Evolutionary conservation across 257 asterid genomes (phyloP).

Genomic region (Petunia axillaris): DNA sequence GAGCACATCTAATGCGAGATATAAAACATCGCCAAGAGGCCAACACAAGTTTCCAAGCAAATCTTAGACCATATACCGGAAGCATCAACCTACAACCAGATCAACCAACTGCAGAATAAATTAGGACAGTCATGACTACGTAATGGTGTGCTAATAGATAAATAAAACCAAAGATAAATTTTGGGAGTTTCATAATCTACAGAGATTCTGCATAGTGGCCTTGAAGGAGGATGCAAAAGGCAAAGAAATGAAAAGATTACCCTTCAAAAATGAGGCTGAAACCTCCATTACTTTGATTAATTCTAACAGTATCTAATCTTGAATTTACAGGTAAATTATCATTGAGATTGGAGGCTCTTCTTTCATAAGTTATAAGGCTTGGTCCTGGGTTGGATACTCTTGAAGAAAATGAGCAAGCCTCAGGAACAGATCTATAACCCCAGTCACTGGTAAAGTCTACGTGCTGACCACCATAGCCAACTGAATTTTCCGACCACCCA

Average conservation of each 20-base stretch:
- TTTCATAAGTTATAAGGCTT: conserved; percentile 38
- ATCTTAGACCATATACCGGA: conserved; percentile 55
- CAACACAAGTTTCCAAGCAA: conserved; percentile 57
- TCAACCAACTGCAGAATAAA: conserved; percentile 32
- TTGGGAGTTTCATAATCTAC: not conserved
- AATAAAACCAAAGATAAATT: not conserved
- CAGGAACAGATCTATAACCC: conserved; percentile 36
- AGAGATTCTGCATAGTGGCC: not conserved
- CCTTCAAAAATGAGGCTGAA: conserved; percentile 74
- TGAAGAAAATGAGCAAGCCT: conserved; percentile 50
- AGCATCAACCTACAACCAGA: conserved; percentile 68
- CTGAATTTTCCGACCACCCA: conserved; percentile 50
- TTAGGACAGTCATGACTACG: conserved; percentile 14
- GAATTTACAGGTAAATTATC: conserved; percentile 48
- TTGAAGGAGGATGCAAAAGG: not conserved
- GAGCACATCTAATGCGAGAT: conserved; percentile 51
- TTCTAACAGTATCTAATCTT: conserved; percentile 53
- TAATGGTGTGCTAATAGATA: not conserved
- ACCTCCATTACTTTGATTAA: conserved; percentile 53
- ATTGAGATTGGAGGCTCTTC: conserved; percentile 38
- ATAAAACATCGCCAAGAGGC: conserved; percentile 56
- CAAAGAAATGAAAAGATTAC: conserved; percentile 45
- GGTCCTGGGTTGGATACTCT: conserved; percentile 39
- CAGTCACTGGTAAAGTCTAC: conserved; percentile 31
- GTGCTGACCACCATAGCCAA: conserved; percentile 42